phyloP scores from a whole-genome alignment of 192 early-diverging fungal species.

The Backusella sp. region DNA sequence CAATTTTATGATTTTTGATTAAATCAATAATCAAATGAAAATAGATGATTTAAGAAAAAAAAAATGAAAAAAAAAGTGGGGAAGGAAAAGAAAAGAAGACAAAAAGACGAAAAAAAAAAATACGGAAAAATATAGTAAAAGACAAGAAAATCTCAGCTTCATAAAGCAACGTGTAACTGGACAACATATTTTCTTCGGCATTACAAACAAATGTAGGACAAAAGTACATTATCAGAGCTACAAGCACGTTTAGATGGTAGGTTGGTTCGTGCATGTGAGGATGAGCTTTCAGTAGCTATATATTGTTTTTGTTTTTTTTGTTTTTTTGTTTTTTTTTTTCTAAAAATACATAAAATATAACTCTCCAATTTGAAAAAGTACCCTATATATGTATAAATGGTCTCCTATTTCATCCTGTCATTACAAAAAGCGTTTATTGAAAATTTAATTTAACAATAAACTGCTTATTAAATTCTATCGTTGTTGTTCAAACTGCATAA shows the following conservation, averaged over 20 bases:
- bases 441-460: constrained; percentile 1
- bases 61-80: not conserved
- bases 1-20: not conserved
- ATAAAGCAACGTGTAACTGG: not conserved
- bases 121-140: not conserved
- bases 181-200: not conserved
- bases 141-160: constrained; percentile 6
- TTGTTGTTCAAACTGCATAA: not conserved
- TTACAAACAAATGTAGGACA: constrained; percentile 9
- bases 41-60: not conserved
- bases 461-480: not conserved
- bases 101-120: not conserved
- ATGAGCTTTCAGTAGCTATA: not conserved
- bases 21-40: not conserved
- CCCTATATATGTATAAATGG: not conserved
- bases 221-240: not conserved
- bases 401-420: not conserved
- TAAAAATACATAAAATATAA: not conserved
- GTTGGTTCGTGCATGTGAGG: constrained; percentile 2
- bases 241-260: not conserved
- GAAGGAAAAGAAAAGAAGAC: not conserved
- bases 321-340: too few species aligned
- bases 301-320: too few species aligned
- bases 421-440: not conserved
- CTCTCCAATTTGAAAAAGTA: not conserved